Percentiles rank a stretch among this genome's conserved stretches.
phyloP scores from a whole-genome alignment of 495 filamentous ascomycete species.

The Terfezia boudieri region DNA sequence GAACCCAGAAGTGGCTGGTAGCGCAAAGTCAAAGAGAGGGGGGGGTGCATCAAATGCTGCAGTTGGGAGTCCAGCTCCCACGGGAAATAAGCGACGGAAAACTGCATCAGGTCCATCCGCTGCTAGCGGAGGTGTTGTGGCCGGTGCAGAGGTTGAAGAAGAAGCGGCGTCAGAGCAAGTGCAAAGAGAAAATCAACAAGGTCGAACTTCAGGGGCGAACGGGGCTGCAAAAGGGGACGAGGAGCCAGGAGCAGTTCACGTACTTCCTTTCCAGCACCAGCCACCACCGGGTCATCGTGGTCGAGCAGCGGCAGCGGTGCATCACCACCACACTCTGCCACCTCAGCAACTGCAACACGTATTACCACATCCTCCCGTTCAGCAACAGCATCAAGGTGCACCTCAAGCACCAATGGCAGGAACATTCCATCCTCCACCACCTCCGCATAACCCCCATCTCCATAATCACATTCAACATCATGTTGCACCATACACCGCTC shows the following conservation, averaged over 20 bases:
- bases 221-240: neutral
- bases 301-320: neutral
- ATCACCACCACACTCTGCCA: neutral
- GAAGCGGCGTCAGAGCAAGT: neutral
- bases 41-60: neutral
- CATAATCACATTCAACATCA: neutral
- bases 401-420: neutral
- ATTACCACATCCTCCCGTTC: neutral
- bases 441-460: neutral
- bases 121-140: neutral
- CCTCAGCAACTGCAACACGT: neutral
- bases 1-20: neutral
- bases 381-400: neutral
- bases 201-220: neutral
- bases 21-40: neutral
- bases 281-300: neutral
- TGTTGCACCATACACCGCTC: no score
- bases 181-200: neutral
- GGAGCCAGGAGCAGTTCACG: neutral
- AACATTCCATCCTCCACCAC: neutral
- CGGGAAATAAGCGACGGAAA: neutral
- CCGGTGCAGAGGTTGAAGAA: neutral
- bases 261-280: neutral
- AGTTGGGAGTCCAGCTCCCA: neutral
- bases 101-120: neutral